phyloP scores from a whole-genome alignment of 1,139 yeast species.

The Lodderomyces oxycetoniae region DNA sequence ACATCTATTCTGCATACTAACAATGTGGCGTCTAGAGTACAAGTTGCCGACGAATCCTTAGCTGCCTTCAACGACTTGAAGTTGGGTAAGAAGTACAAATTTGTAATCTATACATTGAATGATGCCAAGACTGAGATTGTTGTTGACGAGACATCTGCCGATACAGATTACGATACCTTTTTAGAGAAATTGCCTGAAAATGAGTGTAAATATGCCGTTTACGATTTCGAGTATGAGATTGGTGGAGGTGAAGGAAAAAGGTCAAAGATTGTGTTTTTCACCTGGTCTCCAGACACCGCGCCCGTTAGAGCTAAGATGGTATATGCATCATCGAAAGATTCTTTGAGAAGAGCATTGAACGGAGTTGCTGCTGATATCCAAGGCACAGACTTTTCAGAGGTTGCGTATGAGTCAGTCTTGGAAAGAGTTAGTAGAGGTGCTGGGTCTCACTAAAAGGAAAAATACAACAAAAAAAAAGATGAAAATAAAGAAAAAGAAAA shows the following conservation, averaged over 20 bases:
- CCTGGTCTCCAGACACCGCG: constrained; percentile 98
- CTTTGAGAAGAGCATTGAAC: constrained; percentile 93
- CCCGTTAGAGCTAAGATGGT: constrained; percentile 95
- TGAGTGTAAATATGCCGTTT: constrained; percentile 94
- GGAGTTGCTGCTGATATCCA: constrained; percentile 93
- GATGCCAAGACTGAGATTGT: constrained; percentile 85
- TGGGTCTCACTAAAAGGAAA: constrained; percentile 13
- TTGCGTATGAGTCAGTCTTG: constrained; percentile 86
- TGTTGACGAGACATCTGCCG: constrained; percentile 78
- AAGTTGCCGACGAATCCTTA: constrained; percentile 93
- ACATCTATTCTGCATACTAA: neutral
- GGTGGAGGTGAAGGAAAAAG: constrained; percentile 92
- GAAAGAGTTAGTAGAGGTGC: constrained; percentile 67
- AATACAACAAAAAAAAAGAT: no score
- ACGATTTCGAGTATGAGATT: constrained; percentile 92
- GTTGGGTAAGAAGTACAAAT: constrained; percentile 88
- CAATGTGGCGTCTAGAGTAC: constrained; percentile 50
- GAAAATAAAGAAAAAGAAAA: no score
- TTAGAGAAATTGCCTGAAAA: constrained; percentile 87
- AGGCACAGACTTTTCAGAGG: constrained; percentile 97
- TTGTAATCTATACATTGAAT: constrained; percentile 73
- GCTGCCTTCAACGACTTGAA: constrained; percentile 92
- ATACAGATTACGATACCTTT: constrained; percentile 73
- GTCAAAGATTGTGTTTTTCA: constrained; percentile 86
- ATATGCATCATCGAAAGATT: constrained; percentile 95